A percentile compares a stretch with the other conserved stretches of the same genome.
Evolutionary conservation across 352 stramenopile genomes (phyloP).

Genomic region (Globisporangium emineosum): DNA sequence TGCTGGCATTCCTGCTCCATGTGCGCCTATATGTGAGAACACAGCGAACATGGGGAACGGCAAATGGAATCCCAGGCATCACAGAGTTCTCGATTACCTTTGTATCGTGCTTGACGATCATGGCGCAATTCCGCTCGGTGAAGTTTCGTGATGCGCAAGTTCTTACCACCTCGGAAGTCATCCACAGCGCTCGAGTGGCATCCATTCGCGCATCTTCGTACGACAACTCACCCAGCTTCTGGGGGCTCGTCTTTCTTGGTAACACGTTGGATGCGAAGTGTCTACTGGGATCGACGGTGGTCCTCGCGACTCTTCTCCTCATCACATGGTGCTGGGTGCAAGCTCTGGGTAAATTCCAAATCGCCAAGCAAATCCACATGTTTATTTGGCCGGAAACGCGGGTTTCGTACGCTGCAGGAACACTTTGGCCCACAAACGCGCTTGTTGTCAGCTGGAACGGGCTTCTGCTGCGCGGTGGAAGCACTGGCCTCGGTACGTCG

Average conservation of each 20-base stretch:
- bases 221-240: conserved; percentile 9
- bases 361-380: not conserved
- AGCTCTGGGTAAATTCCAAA: not conserved
- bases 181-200: not conserved
- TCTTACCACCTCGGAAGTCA: conserved; percentile 1
- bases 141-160: conserved; percentile 9
- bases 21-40: not conserved
- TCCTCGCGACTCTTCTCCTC: not conserved
- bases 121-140: conserved; percentile 2
- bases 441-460: conserved; percentile 13
- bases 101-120: conserved; percentile 5
- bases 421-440: conserved; percentile 1
- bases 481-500: not conserved
- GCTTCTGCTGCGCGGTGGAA: not conserved
- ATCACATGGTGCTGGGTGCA: not conserved
- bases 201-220: conserved; percentile 5
- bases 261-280: conserved; percentile 8
- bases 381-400: not conserved
- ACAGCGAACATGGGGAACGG: not conserved
- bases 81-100: conserved; percentile 9
- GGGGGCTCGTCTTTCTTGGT: not conserved
- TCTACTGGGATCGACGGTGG: not conserved
- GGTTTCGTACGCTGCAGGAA: conserved; percentile 5
- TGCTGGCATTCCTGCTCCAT: conserved; percentile 17
- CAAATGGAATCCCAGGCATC: conserved; percentile 10